Conservation (phyloP, 345 rosid genomes). For the Citrus unshiu region DNA sequence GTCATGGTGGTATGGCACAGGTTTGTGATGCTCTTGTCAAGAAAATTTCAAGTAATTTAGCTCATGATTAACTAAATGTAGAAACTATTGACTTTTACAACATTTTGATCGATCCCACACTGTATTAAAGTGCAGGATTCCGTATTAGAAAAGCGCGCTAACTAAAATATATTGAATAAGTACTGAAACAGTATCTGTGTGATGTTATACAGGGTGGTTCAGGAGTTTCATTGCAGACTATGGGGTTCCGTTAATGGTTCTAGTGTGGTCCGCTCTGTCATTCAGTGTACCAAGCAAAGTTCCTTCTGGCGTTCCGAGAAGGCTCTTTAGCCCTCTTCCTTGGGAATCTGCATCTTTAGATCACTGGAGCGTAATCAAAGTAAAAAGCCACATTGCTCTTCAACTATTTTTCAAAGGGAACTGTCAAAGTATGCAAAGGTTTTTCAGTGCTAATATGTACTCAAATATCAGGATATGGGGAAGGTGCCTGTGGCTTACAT, state of each 20-base stretch:
- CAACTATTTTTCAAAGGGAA: neutral
- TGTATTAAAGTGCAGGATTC: too few relatives aligned
- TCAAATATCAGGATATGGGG: constrained; percentile 60
- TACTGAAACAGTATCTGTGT: neutral
- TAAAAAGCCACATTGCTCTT: neutral
- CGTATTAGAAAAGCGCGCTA: too few relatives aligned
- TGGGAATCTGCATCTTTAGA: constrained; percentile 56
- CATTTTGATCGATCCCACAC: too few relatives aligned
- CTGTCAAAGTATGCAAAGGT: neutral
- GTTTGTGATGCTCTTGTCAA: constrained; percentile 21
- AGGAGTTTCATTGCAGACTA: constrained; percentile 76
- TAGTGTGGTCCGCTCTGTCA: constrained; percentile 71
- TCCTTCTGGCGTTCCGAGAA: constrained; percentile 73
- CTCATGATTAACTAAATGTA: too few relatives aligned
- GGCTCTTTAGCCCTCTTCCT: constrained; percentile 75
- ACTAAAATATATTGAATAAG: too few relatives aligned
- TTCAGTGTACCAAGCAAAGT: constrained; percentile 41
- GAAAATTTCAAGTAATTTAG: neutral
- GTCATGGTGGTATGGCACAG: constrained; percentile 70
- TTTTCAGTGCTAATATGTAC: neutral
- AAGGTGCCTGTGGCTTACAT: constrained; percentile 55
- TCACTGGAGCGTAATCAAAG: constrained; percentile 82
- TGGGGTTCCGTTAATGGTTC: constrained; percentile 85
- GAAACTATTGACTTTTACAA: too few relatives aligned
- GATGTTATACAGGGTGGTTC: constrained; percentile 34